Evolutionary conservation across 73 alveolate species (phyloP).

Genomic region (Paramecium sonneborni): DNA sequence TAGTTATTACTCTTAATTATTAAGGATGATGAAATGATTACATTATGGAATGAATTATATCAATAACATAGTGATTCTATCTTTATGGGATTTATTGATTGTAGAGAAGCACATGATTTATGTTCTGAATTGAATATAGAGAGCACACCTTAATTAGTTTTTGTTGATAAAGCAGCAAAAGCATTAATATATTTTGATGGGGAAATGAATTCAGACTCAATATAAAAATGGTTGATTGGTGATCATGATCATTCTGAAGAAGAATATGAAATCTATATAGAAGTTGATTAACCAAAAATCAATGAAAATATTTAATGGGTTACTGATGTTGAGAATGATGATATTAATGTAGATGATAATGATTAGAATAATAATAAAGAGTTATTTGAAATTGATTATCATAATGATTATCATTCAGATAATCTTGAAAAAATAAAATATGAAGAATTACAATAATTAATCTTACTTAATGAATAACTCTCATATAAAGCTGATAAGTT

Average conservation of each 20-base stretch:
- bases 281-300: neutral
- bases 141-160: neutral
- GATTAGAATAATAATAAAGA: neutral
- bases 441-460: neutral
- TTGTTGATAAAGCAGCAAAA: neutral
- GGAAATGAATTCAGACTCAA: neutral
- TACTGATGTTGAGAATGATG: neutral
- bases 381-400: neutral
- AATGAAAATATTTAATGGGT: neutral
- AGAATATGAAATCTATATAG: neutral
- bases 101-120: neutral
- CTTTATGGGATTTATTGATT: neutral
- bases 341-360: neutral
- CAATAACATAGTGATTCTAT: neutral
- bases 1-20: neutral
- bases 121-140: neutral
- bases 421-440: neutral
- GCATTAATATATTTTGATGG: neutral
- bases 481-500: neutral
- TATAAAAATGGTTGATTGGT: neutral
- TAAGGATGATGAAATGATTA: neutral
- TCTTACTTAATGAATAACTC: neutral
- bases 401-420: neutral
- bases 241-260: conserved; percentile 27
- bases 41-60: neutral